Base-by-base conservation (phyloP, 441 rosid species). In the Aquilaria agallochum region DNA sequence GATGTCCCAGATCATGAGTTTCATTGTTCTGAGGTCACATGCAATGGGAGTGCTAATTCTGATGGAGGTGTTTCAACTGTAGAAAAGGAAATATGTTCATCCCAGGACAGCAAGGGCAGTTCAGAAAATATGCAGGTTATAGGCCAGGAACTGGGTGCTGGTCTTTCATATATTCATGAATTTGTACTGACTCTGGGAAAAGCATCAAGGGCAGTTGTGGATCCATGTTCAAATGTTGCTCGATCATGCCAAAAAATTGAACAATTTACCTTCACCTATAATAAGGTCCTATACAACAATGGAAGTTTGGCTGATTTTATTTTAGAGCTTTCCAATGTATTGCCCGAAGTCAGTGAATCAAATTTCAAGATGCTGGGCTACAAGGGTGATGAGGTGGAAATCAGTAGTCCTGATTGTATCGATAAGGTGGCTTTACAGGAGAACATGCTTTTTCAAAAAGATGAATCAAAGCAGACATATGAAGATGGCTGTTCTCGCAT, bases 321-420 rank as follows among this genome's bases (percentile, higher is more conserved):
- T 45, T 53, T 75, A 30, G 67, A 73, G 51, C 82, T 82, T 45
- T 82, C 87, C 56, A 68, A 64, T 64, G 72, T 82, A 59, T 67
- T 74, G 14, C 66, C 71, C 11, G 64, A 70, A 64, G 80, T 69
- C 45, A 65, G 67, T 59, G 63, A 68, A 66, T 56, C 66, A 13
- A 74, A 72, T 54, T 64, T 66, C 58, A 68, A 58, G 49, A 34
- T 62, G 55, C 52, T 58, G 62, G 67, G 76, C 42, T 78, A 65
- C 58, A 68, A 69, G 63, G 60, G 44, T 44, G 58, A 51, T 56
- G 72, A 50, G 14, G 60, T 68, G 58, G 75, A 62, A 54, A 48
- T 50, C 57, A 63, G 59, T 47, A 33, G 67, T 64, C 50, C 67
- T 63, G 79, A 78, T 52, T 78, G 66, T 65, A 64, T 64, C 36